Base-by-base conservation (phyloP, 2,329 filamentous ascomycete genomes). In the Aspergillus niger region DNA sequence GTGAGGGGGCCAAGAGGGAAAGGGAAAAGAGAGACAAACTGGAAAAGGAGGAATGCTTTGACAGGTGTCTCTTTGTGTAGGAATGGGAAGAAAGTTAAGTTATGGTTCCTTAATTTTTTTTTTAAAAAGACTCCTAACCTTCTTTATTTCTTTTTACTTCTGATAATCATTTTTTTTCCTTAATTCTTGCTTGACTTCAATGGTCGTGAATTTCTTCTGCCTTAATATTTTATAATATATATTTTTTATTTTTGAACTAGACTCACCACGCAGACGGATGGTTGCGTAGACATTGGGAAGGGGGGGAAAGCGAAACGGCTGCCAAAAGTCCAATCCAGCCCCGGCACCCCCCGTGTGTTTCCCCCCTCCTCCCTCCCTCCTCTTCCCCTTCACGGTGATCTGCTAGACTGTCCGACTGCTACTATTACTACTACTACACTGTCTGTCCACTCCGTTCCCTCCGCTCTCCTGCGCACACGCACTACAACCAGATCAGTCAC, bases 241-340 rank as follows among this genome's bases (percentile, higher is more conserved):
- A 13, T 15, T 59, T 54, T 51, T 54, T 57, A 65, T 57, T 63
- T 62, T 44, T 55, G 32, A 57, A 52, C 38, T 55, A 32, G 52
- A 43, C 20, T 22, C n/a, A 55, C 36, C n/a, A 55, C 30, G 52
- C 52, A 52, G 61, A 57, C 66, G 64, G 68, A 65, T 68, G 62
- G 61, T 67, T 71, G 70, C 65, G 67, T 70, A 64, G 58, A 55
- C 55, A 58, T 28, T 20, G 47, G 59, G 60, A 56, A 55, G 58
- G 61, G 59, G 55, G 32, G 32, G 38, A 59, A 43, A 49, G 53
- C 44, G 59, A 59, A 63, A 63, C 55, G 50, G 61, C 61, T 50
- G 55, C 58, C 57, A 60, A 50, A 50, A 56, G 41, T 28, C 30
- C 30, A 55, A 36, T 15, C 36, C 43, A 58, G 51, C 32, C 50